Percentiles rank a stretch among this genome's conserved stretches.
phyloP scores from a whole-genome alignment of 768 basidiomycete species.

The Cantharellus cinnabarinus region DNA sequence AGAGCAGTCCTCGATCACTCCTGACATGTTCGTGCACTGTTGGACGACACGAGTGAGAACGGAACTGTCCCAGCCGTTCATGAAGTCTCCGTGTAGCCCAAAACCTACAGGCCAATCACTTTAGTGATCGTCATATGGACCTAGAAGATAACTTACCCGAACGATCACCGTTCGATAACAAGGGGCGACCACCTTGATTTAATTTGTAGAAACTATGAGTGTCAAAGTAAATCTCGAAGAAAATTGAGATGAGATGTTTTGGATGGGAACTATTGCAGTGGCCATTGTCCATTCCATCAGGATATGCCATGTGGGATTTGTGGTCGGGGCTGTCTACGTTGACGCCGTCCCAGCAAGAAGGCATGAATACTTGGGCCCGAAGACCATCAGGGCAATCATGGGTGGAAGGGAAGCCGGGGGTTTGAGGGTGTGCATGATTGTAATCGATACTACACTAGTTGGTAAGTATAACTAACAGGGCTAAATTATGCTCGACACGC shows the following conservation, averaged over 20 bases:
- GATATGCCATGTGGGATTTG: slow-evolving; percentile 6
- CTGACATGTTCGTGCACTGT: slow-evolving; percentile 8
- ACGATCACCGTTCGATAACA: slow-evolving; percentile 1
- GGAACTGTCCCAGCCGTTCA: slow-evolving; percentile 10
- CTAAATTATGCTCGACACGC: no score
- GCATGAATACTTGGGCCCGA: slow-evolving; percentile 5
- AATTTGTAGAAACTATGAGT: background rate
- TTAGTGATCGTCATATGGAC: background rate
- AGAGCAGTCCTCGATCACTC: slow-evolving; percentile 5
- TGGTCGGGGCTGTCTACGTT: slow-evolving; percentile 7
- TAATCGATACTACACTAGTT: no score
- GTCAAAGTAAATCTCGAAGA: slow-evolving; percentile 7
- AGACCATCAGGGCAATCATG: slow-evolving; percentile 1
- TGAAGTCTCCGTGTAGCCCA: slow-evolving; percentile 8
- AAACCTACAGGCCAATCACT: slow-evolving; percentile 3
- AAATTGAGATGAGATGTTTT: slow-evolving; percentile 6
- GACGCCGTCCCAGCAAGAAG: slow-evolving; percentile 6
- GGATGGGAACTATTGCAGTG: slow-evolving; percentile 7
- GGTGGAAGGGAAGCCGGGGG: background rate
- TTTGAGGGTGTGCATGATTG: background rate
- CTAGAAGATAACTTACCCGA: background rate
- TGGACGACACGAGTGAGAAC: slow-evolving; percentile 10
- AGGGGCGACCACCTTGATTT: background rate
- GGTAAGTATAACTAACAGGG: no score
- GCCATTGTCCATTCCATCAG: background rate